Evolutionary conservation across 208 protist genomes (phyloP).

Genomic region (Leishmania braziliensis): DNA sequence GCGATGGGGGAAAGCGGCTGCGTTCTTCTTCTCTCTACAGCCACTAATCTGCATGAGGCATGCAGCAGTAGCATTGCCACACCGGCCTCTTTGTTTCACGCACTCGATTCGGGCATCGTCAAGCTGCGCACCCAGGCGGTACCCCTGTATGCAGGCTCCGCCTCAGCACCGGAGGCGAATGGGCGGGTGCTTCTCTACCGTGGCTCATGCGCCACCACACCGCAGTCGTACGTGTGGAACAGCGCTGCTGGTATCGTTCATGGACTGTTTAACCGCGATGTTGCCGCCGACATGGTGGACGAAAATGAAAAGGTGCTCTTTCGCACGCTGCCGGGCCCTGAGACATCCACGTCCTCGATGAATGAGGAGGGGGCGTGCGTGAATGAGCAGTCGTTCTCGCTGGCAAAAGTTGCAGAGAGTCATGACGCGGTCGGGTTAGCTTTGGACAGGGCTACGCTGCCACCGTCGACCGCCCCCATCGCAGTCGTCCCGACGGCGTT

Average conservation of each 20-base stretch:
- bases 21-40: constrained; percentile 22
- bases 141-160: constrained; percentile 14
- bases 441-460: constrained; percentile 4
- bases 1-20: neutral
- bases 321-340: neutral
- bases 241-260: constrained; percentile 56
- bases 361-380: neutral
- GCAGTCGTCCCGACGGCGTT: constrained; percentile 91
- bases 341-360: neutral
- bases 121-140: constrained; percentile 26
- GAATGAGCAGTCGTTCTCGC: constrained; percentile 24
- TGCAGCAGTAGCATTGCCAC: constrained; percentile 12
- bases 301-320: constrained; percentile 24
- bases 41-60: constrained; percentile 28
- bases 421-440: neutral
- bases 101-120: neutral
- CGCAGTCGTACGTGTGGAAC: constrained; percentile 67
- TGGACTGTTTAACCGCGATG: constrained; percentile 41
- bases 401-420: constrained; percentile 13
- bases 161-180: constrained; percentile 5
- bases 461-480: constrained; percentile 15
- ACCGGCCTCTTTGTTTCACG: constrained; percentile 5
- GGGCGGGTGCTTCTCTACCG: constrained; percentile 53
- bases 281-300: constrained; percentile 10
- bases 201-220: constrained; percentile 21